These are phyloP conservation scores for Amaranthus hypochondriacus DNA, from an alignment of 148 eudicot genomes.

Conservation along the genomic window DNA sequence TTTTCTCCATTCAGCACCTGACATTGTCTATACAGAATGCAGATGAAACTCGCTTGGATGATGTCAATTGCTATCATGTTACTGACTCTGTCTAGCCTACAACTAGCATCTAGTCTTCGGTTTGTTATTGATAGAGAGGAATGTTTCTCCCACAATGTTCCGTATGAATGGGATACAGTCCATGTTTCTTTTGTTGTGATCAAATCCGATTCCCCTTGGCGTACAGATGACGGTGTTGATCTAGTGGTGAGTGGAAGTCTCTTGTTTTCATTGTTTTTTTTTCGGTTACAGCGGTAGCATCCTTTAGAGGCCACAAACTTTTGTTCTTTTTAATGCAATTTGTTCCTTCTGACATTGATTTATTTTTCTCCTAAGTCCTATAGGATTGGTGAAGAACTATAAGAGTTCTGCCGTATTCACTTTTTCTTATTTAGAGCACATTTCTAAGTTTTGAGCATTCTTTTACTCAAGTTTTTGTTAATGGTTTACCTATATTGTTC, in stretches of 20 bases:
- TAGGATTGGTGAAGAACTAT: not conserved
- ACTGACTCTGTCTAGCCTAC: conserved; percentile 37
- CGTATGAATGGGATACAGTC: conserved; percentile 62
- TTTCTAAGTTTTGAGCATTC: not conserved
- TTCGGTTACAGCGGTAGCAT: not conserved
- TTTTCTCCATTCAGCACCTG: not conserved
- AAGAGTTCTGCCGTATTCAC: not conserved
- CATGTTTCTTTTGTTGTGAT: conserved; percentile 80
- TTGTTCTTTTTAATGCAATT: not conserved
- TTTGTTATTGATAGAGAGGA: conserved; percentile 87
- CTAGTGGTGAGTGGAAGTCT: conserved; percentile 54
- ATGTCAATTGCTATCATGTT: conserved; percentile 21
- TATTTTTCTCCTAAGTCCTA: not conserved
- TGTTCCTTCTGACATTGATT: not conserved
- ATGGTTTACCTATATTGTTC: not conserved
- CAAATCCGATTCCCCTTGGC: conserved; percentile 72
- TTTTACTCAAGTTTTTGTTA: not conserved
- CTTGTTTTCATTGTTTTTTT: not conserved
- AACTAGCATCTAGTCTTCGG: conserved; percentile 57
- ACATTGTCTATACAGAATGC: conserved; percentile 8
- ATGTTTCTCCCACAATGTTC: conserved; percentile 82
- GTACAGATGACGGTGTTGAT: conserved; percentile 74
- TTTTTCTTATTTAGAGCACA: not conserved
- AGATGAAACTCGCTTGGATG: conserved; percentile 29
- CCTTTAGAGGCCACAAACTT: too few relatives aligned